These are phyloP conservation scores for Trichoderma pleuroti DNA, from an alignment of 2,329 filamentous ascomycete species.

Conservation along the genomic window DNA sequence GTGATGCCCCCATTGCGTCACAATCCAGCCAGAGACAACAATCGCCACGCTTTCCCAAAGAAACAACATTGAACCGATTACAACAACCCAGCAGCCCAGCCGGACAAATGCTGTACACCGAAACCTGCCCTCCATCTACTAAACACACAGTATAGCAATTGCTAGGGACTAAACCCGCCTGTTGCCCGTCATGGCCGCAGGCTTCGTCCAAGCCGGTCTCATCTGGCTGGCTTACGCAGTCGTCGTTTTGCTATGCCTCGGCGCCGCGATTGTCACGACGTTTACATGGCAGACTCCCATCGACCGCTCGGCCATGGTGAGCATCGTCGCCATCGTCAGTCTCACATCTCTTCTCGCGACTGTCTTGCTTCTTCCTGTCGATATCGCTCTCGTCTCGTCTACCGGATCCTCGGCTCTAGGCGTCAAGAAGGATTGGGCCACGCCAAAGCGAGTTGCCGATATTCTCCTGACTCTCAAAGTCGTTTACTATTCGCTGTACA, in stretches of 20 bases:
- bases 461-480: constrained; percentile 79
- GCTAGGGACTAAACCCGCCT: neutral
- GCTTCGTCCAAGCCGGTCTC: constrained; percentile 77
- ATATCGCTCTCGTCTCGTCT: constrained; percentile 89
- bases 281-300: constrained; percentile 87
- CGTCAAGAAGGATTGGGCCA: constrained; percentile 92
- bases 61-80: constrained; percentile 7
- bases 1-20: constrained; percentile 24
- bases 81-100: neutral
- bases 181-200: constrained; percentile 39
- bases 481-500: constrained; percentile 91
- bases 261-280: constrained; percentile 78
- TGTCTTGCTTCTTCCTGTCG: constrained; percentile 86
- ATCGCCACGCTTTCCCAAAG: constrained; percentile 12
- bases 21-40: constrained; percentile 15
- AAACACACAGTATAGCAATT: neutral
- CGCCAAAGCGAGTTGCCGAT: constrained; percentile 69
- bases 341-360: constrained; percentile 86
- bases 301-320: constrained; percentile 80
- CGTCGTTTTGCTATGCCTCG: constrained; percentile 71
- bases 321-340: constrained; percentile 79
- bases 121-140: neutral
- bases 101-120: neutral
- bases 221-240: constrained; percentile 95
- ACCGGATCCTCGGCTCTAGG: constrained; percentile 74